These are phyloP conservation scores for Rosa lucieae DNA, from an alignment of 306 rosid species.

Conservation along the genomic window DNA sequence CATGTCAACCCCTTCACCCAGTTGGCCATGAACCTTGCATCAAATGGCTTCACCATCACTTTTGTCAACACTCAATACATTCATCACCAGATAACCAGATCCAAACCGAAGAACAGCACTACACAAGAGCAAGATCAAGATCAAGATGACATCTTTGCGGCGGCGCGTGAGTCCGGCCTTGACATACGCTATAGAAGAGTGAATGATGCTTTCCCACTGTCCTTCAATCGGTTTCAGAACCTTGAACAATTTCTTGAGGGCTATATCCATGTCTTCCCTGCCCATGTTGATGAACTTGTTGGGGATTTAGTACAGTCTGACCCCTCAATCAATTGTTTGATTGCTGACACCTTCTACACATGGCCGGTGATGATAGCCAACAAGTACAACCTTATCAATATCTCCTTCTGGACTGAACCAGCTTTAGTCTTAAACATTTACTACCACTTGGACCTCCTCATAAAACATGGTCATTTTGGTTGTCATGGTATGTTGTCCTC, in stretches of 20 bases:
- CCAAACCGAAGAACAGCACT: constrained; percentile 5
- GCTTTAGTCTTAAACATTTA: constrained; percentile 22
- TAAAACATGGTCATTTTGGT: constrained; percentile 34
- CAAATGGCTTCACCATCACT: constrained; percentile 27
- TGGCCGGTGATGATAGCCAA: constrained; percentile 26
- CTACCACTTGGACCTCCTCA: constrained; percentile 36
- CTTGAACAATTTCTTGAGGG: constrained; percentile 18
- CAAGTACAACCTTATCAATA: constrained; percentile 27
- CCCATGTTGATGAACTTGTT: constrained; percentile 35
- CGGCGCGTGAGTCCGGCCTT: constrained; percentile 23
- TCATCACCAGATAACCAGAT: constrained; percentile 26
- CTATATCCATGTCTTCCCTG: constrained; percentile 13
- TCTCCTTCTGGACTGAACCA: constrained; percentile 48
- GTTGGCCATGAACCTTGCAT: constrained; percentile 30
- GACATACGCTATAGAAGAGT: constrained; percentile 34
- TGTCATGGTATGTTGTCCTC: constrained; percentile 9
- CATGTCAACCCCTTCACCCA: constrained; percentile 25
- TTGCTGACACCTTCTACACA: constrained; percentile 30
- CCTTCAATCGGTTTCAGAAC: constrained; percentile 25
- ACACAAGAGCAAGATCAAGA: not conserved
- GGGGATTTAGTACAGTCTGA: constrained; percentile 23
- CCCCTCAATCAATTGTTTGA: constrained; percentile 32
- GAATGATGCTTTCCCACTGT: constrained; percentile 30
- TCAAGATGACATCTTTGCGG: constrained; percentile 26
- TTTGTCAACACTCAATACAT: constrained; percentile 19